Evolutionary conservation across 2,329 filamentous ascomycete genomes (phyloP), one percentile per base, ranked within the genome.

Genomic region (Acrocalymma vagum): DNA sequence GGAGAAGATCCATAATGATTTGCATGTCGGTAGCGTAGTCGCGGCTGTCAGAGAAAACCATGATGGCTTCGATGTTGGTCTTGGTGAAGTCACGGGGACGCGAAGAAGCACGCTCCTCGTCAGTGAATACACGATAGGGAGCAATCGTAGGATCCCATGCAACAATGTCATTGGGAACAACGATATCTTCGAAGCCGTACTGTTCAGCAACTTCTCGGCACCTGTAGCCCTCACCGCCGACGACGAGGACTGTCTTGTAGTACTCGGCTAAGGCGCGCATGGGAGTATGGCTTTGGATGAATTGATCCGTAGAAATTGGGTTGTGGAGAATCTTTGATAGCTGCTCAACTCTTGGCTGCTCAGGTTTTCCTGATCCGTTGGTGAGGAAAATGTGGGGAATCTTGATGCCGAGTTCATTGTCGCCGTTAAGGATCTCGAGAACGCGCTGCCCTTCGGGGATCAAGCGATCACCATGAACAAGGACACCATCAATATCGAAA

Each of bases 381-480:
- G 86, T 89, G 40, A 89, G 73, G 72, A 89, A 85, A 65, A 88
- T 88, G 75, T 88, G 76, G 45, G 85, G 78, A 45, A 90, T 89
- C 78, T 86, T 88, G 75, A 90, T 88, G 46, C 86, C 86, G 33
- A 90, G 82, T 73, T 90, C 84, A 71, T 88, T 88, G 71, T 88
- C 84, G 31, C 85, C 86, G 69, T 88, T 88, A 34, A 88, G 76
- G 67, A 88, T 87, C 66, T 86, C 81, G 25, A 88, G 79, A 10
- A 81, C 82, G 42, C 81, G 78, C 60, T 80, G 76, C 46, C 83
- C 85, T 71, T 88, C 80, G 27, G 84, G 83, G 49, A 89, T 88
- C 43, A 87, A 72, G 42, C 85, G 77, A 70, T 86, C 85, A 60
- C 85, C 85, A 70, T 88, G 86, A 41, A 88, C 86, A 16, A 90